phyloP scores from a whole-genome alignment of 2,329 filamentous ascomycete species.

The Elsinoe necatrix region DNA sequence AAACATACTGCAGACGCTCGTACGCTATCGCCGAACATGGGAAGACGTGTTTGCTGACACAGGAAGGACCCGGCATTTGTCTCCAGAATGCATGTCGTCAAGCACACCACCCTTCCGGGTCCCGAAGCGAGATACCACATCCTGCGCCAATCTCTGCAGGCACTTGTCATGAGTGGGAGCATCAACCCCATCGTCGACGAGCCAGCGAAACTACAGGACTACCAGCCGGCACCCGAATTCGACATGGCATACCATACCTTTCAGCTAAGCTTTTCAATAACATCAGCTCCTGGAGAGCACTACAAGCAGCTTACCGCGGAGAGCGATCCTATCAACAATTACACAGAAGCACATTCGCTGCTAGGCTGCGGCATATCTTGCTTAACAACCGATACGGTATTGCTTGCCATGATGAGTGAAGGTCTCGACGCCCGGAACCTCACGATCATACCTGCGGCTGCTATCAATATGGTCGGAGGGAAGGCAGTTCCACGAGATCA shows the following conservation, averaged over 20 bases:
- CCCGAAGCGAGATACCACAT: constrained; percentile 16
- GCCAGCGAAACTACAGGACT: not conserved
- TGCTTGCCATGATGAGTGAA: not conserved
- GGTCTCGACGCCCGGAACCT: not conserved
- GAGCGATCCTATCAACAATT: not conserved
- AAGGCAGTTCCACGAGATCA: not conserved
- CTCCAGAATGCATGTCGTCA: not conserved
- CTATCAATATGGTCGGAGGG: not conserved
- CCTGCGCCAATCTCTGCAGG: constrained; percentile 28
- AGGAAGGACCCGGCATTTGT: not conserved
- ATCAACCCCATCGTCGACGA: not conserved
- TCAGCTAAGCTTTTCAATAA: not conserved
- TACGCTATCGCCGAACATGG: not conserved
- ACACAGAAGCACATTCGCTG: not conserved
- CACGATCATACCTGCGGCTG: not conserved
- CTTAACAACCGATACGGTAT: not conserved
- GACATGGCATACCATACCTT: not conserved
- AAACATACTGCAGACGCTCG: constrained; percentile 32
- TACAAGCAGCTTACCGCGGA: not conserved
- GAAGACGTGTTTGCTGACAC: not conserved
- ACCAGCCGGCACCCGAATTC: not conserved
- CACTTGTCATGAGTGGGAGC: not conserved
- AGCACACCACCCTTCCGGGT: constrained; percentile 12
- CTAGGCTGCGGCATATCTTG: not conserved
- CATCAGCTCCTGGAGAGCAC: not conserved